Percentiles rank a stretch among this genome's conserved stretches.
phyloP scores from a whole-genome alignment of 192 early-diverging fungal genomes.

The Lobulomyces angularis region DNA sequence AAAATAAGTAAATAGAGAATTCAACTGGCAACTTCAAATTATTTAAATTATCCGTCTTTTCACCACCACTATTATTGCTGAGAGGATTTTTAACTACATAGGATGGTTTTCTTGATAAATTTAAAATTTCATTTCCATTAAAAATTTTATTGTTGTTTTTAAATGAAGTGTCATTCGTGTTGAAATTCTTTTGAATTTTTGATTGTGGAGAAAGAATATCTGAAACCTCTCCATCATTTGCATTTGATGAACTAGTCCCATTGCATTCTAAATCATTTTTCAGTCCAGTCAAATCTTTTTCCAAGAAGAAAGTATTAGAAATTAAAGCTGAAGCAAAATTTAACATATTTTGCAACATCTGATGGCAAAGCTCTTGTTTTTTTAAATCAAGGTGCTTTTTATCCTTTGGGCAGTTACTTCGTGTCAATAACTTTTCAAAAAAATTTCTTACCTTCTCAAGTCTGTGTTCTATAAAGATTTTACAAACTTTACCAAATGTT shows the following conservation, averaged over 20 bases:
- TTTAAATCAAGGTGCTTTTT: slow-evolving; percentile 34
- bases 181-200: too few relatives aligned
- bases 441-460: slow-evolving; percentile 39
- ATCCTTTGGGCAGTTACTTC: slow-evolving; percentile 10
- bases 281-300: slow-evolving; percentile 5
- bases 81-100: too few relatives aligned
- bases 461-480: slow-evolving; percentile 76
- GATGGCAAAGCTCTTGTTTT: slow-evolving; percentile 51
- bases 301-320: slow-evolving; percentile 28
- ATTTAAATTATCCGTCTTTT: too few relatives aligned
- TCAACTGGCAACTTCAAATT: too few relatives aligned
- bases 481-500: slow-evolving; percentile 86
- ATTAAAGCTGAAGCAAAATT: slow-evolving; percentile 48
- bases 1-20: too few relatives aligned
- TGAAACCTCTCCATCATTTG: too few relatives aligned
- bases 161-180: too few relatives aligned
- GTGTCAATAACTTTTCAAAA: neutral
- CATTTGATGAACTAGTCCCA: neutral
- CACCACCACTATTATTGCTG: too few relatives aligned
- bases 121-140: too few relatives aligned
- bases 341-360: slow-evolving; percentile 50
- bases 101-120: too few relatives aligned
- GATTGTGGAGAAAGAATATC: too few relatives aligned
- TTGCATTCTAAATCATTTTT: neutral
- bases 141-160: too few relatives aligned